phyloP scores from a whole-genome alignment of 2,329 filamentous ascomycete species.

The Colletotrichum kahawae region DNA sequence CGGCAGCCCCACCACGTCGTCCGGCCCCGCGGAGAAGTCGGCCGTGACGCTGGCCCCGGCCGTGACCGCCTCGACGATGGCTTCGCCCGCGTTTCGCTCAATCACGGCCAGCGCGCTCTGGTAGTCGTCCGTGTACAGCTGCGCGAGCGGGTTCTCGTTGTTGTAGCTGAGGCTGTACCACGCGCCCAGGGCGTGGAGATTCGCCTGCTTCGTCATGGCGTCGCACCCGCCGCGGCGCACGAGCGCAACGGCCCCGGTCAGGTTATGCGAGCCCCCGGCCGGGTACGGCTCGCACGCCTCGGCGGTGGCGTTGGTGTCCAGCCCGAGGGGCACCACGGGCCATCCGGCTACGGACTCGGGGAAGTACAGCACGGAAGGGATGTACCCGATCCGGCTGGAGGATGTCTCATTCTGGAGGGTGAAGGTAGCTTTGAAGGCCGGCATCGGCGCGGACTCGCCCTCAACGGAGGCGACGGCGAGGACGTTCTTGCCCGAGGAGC shows the following conservation, averaged over 20 bases:
- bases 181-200: slow-evolving; percentile 30
- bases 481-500: slow-evolving; percentile 45
- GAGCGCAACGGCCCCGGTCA: slow-evolving; percentile 28
- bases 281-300: slow-evolving; percentile 32
- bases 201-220: slow-evolving; percentile 29
- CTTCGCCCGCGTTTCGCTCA: slow-evolving; percentile 25
- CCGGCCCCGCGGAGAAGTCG: slow-evolving; percentile 31
- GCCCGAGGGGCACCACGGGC: slow-evolving; percentile 28
- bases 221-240: slow-evolving; percentile 39
- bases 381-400: slow-evolving; percentile 28
- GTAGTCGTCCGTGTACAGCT: slow-evolving; percentile 14
- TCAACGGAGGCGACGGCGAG: slow-evolving; percentile 48
- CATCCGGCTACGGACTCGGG: slow-evolving; percentile 38
- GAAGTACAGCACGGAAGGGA: slow-evolving; percentile 37
- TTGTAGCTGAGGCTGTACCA: slow-evolving; percentile 35
- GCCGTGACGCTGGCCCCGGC: slow-evolving; percentile 31
- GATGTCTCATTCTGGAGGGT: slow-evolving; percentile 23
- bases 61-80: slow-evolving; percentile 30
- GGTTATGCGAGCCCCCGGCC: slow-evolving; percentile 20
- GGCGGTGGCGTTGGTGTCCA: slow-evolving; percentile 27
- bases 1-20: slow-evolving; percentile 26
- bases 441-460: slow-evolving; percentile 30
- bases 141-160: slow-evolving; percentile 23
- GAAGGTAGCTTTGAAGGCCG: slow-evolving; percentile 33
- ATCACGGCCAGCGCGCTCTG: slow-evolving; percentile 26